Percentiles rank a stretch among this genome's conserved stretches.
phyloP scores from a whole-genome alignment of 169 alveolate genomes.

The Eimeria brunetti region DNA sequence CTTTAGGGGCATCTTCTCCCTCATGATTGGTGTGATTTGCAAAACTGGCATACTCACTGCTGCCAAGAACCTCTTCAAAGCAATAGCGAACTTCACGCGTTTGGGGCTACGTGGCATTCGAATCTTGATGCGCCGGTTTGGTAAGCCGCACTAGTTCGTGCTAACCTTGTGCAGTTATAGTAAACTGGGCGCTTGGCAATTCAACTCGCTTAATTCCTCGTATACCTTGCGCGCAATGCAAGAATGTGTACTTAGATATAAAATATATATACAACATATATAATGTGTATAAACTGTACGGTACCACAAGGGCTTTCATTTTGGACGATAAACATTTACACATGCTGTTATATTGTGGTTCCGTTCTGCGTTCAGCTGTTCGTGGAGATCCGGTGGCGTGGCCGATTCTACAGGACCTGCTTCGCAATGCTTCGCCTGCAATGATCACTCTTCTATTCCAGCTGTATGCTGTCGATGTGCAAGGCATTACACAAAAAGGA shows the following conservation, averaged over 20 bases:
- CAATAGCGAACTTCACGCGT: slow-evolving; percentile 60
- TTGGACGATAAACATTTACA: not conserved
- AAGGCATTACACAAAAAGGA: slow-evolving; percentile 49
- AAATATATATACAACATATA: too few relatives aligned
- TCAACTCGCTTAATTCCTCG: not conserved
- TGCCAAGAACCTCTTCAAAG: slow-evolving; percentile 6
- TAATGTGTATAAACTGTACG: too few relatives aligned
- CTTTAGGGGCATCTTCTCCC: slow-evolving; percentile 72
- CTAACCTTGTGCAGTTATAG: not conserved
- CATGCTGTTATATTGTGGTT: not conserved
- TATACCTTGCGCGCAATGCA: too few relatives aligned
- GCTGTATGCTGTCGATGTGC: slow-evolving; percentile 69
- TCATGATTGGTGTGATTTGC: slow-evolving; percentile 72
- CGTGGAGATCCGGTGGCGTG: slow-evolving; percentile 70
- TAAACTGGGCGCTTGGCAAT: not conserved
- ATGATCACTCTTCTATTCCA: slow-evolving; percentile 78
- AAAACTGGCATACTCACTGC: slow-evolving; percentile 34
- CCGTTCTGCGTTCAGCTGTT: slow-evolving; percentile 8
- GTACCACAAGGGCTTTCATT: not conserved
- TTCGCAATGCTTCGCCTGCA: slow-evolving; percentile 39
- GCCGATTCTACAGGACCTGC: slow-evolving; percentile 62
- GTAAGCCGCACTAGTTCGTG: slow-evolving; percentile 2
- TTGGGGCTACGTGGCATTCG: slow-evolving; percentile 58
- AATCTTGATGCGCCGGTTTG: slow-evolving; percentile 35
- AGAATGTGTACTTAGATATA: too few relatives aligned